Evolutionary conservation across 148 eudicot species (phyloP), one percentile per base, ranked within the genome.

Genomic region (Hydrangea macrophylla): DNA sequence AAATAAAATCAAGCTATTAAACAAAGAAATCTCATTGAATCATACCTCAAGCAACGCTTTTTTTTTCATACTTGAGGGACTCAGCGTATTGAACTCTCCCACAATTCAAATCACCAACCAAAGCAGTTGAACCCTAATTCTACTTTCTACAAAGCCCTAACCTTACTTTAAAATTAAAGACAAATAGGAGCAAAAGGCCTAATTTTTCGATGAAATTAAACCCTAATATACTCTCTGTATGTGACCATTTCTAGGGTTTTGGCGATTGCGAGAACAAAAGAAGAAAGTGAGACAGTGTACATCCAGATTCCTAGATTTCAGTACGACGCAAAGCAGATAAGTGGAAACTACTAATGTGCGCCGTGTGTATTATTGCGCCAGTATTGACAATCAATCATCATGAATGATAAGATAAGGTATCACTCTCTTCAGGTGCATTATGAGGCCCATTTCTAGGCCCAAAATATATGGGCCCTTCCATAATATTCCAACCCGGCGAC

Each of bases 41-140:
- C 30, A 48, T 31, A 65, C 69, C 69, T 65, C 58, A n/a, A 6
- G 22, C 6, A 30, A 31, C 58, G 25, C 36, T 22, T 18, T 25
- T 22, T 18, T 25, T 25, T 23, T 1, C 20, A 15, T 2, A 35
- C 39, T 35, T 35, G 39, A 48, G 23, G 17, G 53, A 48, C 53
- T 48, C 33, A 50, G 50, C 30, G 20, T 65, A 57, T 30, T 5
- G 42, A 65, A 50, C 68, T 64, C 45, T n/a, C 23, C 15, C 10
- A 2, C 33, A 28, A 45, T 30, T 53, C 27, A 23, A 56, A 48
- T 18, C 27, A 51, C 69, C 10, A n/a, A 65, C 30, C 17, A 65
- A 22, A 24, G 2, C 30, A 9, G 20, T 23, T 30, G 50, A 48
- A 22, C 25, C 42, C 58, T 2, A 50, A 32, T 48, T 22, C 26